Base-by-base conservation (phyloP, 495 filamentous ascomycete species). In the Neurospora tetrasperma region DNA sequence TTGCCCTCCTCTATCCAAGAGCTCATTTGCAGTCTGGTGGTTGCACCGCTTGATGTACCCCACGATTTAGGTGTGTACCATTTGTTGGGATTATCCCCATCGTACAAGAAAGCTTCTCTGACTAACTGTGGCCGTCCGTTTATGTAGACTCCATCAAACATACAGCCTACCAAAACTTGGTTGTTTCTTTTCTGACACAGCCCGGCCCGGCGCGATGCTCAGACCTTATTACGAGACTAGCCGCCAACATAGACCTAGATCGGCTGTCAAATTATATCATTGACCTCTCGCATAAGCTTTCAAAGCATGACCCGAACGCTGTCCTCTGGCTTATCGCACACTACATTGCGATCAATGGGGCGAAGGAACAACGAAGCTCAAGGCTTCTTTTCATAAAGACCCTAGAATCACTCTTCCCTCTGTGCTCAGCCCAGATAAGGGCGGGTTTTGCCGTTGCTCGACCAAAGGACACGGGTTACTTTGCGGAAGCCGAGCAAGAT, bases 261-360 rank as follows among this genome's bases (percentile, higher is more conserved):
- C 71, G 48, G 7, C 76, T 86, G 8, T 82, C 80, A 0, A 69
- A 74, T 16, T 74, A 74, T 10, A 54, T 80, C 41, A 27, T 71
- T 43, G 71, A 59, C 38, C 68, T 68, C 2, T 20, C 68, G 2
- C 18, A 66, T 18, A 66, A 18, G 54, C 54, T 66, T 66, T 14
- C n/a, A 76, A 78, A 70, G 70, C 75, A 14, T 35, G 31, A 31
- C 62, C 72, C 48, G 69, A 62, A 7, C 44, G 78, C 78, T 31
- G 85, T 86, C 18, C 82, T 94, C 27, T 96, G 94, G 91, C 84
- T 99, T 27, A 82, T 97, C 69, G 87, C 91, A 27, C 92, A 97
- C 78, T 89, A 94, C 73, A 91, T 98, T 69, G 92, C 87, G 75
- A 88, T 97, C 66, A 88, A 91, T 74, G 86, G 88, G 43, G 79